phyloP scores from a whole-genome alignment of 176 grass and related monocot genomes.

The Guadua angustifolia region DNA sequence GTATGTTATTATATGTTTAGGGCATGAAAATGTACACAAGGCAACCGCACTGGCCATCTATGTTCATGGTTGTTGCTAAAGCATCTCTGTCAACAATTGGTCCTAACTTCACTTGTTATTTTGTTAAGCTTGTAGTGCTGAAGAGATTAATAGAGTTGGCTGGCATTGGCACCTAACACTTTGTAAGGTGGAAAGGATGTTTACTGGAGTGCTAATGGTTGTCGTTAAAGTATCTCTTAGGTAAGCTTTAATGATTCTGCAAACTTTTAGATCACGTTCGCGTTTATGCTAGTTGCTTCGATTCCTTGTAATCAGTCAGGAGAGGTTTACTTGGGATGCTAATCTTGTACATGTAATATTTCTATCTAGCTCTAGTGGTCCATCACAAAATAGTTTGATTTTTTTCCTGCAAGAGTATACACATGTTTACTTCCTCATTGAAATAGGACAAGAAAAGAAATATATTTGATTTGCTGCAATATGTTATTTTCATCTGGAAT shows the following conservation, averaged over 20 bases:
- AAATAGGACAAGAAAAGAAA: conserved; percentile 40
- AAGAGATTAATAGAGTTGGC: conserved; percentile 19
- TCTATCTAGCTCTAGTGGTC: conserved; percentile 18
- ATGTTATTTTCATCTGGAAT: too few relatives aligned
- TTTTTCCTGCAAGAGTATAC: conserved; percentile 40
- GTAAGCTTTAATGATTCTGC: neutral
- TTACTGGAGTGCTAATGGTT: conserved; percentile 31
- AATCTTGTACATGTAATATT: neutral
- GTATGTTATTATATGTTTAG: neutral
- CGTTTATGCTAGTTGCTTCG: neutral
- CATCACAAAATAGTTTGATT: neutral
- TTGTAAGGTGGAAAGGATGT: conserved; percentile 16
- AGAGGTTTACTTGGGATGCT: conserved; percentile 1
- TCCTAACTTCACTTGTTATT: conserved; percentile 43
- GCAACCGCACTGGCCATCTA: neutral
- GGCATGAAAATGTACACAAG: neutral
- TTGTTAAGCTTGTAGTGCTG: neutral
- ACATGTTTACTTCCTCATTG: conserved; percentile 41
- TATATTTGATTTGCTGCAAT: too few relatives aligned
- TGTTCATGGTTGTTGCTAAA: conserved; percentile 2
- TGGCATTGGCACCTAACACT: conserved; percentile 30
- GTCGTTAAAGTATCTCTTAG: conserved; percentile 21
- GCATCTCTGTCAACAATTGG: conserved; percentile 31
- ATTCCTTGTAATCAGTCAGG: neutral
- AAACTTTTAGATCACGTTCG: neutral